These are phyloP conservation scores for Cylindrotheca closterium DNA, from an alignment of 108 stramenopile genomes.

Conservation along the genomic window DNA sequence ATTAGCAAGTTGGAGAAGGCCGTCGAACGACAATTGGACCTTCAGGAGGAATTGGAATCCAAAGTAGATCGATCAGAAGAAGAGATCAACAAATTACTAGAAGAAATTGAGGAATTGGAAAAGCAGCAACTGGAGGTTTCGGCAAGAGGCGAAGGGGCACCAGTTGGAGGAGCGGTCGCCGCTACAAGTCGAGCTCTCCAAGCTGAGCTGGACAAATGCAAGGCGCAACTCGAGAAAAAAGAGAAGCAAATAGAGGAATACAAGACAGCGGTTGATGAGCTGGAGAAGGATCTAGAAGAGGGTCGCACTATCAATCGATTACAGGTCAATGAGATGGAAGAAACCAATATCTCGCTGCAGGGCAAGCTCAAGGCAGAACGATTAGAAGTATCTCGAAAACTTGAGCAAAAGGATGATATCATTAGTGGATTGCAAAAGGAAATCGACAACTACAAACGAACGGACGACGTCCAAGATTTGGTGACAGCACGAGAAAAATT, in stretches of 20 bases:
- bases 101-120: slow-evolving; percentile 39
- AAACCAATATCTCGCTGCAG: slow-evolving; percentile 25
- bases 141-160: neutral
- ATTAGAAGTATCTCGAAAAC: slow-evolving; percentile 21
- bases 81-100: slow-evolving; percentile 29
- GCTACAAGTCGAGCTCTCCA: slow-evolving; percentile 14
- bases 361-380: slow-evolving; percentile 28
- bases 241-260: slow-evolving; percentile 6
- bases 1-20: slow-evolving; percentile 17
- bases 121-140: too few relatives aligned
- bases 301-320: slow-evolving; percentile 21
- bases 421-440: slow-evolving; percentile 20
- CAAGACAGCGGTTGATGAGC: slow-evolving; percentile 13
- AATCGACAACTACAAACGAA: slow-evolving; percentile 12
- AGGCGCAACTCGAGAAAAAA: slow-evolving; percentile 17
- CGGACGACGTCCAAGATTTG: slow-evolving; percentile 26
- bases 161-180: neutral
- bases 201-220: slow-evolving; percentile 20
- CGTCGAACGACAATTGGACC: slow-evolving; percentile 21
- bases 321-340: slow-evolving; percentile 31
- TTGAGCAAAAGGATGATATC: slow-evolving; percentile 19
- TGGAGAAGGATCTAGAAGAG: slow-evolving; percentile 40
- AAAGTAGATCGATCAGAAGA: slow-evolving; percentile 26
- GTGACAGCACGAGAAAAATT: slow-evolving; percentile 16
- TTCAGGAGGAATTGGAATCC: slow-evolving; percentile 13